These are phyloP conservation scores for Luvunga scandens DNA, from an alignment of 345 rosid genomes.

Conservation along the genomic window DNA sequence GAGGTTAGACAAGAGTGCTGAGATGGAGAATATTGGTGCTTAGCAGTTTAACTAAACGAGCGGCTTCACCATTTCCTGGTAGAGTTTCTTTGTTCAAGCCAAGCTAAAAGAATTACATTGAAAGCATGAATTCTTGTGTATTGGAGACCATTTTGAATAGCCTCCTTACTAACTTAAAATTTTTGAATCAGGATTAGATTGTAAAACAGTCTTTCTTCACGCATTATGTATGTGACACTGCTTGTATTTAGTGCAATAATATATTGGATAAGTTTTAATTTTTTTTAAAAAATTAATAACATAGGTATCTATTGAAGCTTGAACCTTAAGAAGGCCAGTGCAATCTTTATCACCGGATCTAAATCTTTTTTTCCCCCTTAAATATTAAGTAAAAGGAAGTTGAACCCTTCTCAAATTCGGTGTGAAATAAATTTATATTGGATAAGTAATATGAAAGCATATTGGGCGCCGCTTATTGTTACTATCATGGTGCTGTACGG, in stretches of 20 bases:
- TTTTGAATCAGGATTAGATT: not conserved
- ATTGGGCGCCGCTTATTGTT: no score
- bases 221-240: not conserved
- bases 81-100: not conserved
- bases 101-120: not conserved
- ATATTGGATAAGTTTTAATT: no score
- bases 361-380: no score
- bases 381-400: no score
- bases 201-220: not conserved
- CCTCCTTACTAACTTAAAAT: not conserved
- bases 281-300: no score
- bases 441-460: no score
- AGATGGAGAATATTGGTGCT: conserved; percentile 69
- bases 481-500: no score
- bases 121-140: conserved; percentile 1
- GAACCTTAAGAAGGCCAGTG: no score
- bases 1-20: conserved; percentile 81
- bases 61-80: not conserved
- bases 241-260: not conserved
- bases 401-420: no score
- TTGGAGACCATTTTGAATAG: not conserved
- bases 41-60: conserved; percentile 18
- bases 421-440: no score
- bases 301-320: no score
- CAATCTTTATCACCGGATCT: no score